These are phyloP conservation scores for Tricholoma matsutake DNA, from an alignment of 768 basidiomycete genomes.

Conservation along the genomic window DNA sequence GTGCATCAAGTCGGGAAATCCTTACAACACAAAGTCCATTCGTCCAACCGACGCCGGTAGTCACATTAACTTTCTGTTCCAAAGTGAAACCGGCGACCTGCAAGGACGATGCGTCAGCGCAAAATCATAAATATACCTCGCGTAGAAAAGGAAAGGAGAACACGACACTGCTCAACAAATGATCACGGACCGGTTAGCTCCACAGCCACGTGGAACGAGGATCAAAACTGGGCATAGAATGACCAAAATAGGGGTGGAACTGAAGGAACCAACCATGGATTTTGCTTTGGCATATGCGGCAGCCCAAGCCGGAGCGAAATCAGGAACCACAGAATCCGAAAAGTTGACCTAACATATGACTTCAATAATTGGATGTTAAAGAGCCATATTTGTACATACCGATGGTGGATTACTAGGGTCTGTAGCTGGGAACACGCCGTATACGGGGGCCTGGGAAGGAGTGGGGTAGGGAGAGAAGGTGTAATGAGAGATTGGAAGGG, in stretches of 20 bases:
- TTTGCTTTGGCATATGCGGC: conserved; percentile 58
- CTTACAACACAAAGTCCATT: conserved; percentile 65
- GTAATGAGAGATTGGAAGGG: conserved; percentile 13
- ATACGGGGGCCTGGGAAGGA: conserved; percentile 51
- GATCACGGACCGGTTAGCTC: neutral
- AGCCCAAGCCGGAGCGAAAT: conserved; percentile 56
- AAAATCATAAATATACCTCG: neutral
- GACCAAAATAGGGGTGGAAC: neutral
- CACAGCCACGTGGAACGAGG: neutral
- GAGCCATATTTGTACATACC: conserved; percentile 26
- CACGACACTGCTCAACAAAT: neutral
- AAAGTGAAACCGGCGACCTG: conserved; percentile 50
- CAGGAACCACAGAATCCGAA: conserved; percentile 31
- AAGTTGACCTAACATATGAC: conserved; percentile 29
- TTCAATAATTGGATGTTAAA: neutral
- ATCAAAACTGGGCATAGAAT: neutral
- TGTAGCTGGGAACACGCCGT: conserved; percentile 49
- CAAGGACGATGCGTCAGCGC: neutral
- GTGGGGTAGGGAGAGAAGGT: conserved; percentile 56
- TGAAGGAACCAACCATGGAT: conserved; percentile 37
- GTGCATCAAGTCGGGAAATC: conserved; percentile 5
- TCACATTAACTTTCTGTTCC: conserved; percentile 61
- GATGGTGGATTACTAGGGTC: conserved; percentile 59
- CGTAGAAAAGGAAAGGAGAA: neutral
- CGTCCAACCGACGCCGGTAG: conserved; percentile 67